A percentile compares a stretch with the other conserved stretches of the same genome.
Conservation (phyloP, 371 early-diverging fungal genomes). For the Apophysomyces variabilis region DNA sequence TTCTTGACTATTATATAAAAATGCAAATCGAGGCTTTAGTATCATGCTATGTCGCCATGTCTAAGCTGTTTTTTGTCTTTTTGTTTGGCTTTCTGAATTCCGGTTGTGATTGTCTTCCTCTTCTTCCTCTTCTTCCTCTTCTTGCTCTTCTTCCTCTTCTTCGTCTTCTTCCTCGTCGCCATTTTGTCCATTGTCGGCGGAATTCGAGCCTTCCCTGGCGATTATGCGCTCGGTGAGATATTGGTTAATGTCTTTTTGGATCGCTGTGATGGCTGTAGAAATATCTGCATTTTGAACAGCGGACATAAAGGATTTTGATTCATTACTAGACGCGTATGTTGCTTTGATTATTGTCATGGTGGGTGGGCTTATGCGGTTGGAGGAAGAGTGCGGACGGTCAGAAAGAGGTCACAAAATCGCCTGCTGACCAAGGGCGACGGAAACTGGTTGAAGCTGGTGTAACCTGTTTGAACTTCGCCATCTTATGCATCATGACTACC, state of each 20-base stretch:
- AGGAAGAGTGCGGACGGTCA: too few relatives aligned
- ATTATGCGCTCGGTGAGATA: conserved; percentile 23
- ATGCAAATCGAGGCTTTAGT: too few relatives aligned
- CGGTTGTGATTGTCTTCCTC: too few relatives aligned
- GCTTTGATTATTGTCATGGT: conserved; percentile 12
- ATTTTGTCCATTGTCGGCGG: conserved; percentile 7
- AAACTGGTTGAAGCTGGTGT: not conserved
- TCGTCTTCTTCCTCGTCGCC: conserved; percentile 26
- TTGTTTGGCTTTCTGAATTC: too few relatives aligned
- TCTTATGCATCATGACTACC: conserved; percentile 17
- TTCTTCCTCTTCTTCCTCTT: too few relatives aligned
- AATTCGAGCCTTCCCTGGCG: conserved; percentile 14
- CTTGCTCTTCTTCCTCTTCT: conserved; percentile 9
- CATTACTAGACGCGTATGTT: not conserved
- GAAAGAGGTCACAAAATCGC: too few relatives aligned
- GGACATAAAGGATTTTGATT: not conserved
- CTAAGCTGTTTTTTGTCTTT: too few relatives aligned
- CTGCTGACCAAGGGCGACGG: too few relatives aligned
- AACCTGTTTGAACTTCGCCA: conserved; percentile 2
- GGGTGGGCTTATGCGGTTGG: too few relatives aligned
- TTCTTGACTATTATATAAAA: too few relatives aligned
- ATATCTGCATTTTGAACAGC: not conserved
- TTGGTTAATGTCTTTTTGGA: conserved; percentile 22
- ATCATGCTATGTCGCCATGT: too few relatives aligned
- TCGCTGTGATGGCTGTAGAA: conserved; percentile 15